phyloP scores from a whole-genome alignment of 2,329 filamentous ascomycete species.

The Colletotrichum viniferum region DNA sequence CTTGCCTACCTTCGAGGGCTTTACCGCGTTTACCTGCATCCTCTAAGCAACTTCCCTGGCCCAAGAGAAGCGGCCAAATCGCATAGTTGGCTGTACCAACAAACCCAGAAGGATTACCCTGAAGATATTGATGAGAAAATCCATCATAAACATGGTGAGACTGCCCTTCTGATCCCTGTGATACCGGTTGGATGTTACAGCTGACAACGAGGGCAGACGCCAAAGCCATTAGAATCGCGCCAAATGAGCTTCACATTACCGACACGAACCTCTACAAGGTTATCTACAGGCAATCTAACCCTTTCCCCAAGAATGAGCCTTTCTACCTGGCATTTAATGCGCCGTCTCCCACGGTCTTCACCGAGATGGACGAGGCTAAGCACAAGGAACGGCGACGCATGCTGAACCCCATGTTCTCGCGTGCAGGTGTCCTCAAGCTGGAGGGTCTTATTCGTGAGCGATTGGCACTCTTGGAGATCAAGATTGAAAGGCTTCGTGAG shows the following conservation, averaged over 20 bases:
- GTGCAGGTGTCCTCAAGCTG: background rate
- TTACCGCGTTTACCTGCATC: background rate
- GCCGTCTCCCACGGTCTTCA: background rate
- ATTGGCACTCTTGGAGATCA: background rate
- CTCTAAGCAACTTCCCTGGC: background rate
- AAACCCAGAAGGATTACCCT: background rate
- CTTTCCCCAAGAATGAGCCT: background rate
- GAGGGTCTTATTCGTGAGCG: background rate
- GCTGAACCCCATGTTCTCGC: background rate
- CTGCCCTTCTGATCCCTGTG: background rate
- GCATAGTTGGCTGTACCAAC: background rate
- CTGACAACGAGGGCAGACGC: background rate
- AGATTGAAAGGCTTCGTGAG: background rate
- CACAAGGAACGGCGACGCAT: background rate
- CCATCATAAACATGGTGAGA: background rate
- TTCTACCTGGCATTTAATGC: background rate
- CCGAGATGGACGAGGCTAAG: background rate
- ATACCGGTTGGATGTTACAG: background rate
- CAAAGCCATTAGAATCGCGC: background rate
- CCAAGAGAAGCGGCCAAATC: background rate
- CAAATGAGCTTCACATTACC: background rate
- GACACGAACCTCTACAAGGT: background rate
- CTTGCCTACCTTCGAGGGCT: background rate
- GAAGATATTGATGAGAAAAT: background rate
- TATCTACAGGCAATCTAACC: background rate